phyloP scores from a whole-genome alignment of 768 basidiomycete genomes.

The Suillus tomentosus region DNA sequence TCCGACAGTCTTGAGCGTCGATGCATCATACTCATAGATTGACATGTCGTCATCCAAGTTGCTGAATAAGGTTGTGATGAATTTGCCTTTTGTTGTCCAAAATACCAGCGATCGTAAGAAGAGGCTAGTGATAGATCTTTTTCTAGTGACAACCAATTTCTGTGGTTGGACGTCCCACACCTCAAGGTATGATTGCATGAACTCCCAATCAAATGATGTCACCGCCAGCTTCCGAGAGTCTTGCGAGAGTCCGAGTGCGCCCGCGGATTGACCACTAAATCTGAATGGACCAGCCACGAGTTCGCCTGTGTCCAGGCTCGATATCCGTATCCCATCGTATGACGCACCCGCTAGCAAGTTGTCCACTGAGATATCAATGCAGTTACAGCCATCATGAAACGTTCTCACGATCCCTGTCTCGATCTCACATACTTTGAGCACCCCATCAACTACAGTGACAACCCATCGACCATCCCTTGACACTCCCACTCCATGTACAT shows the following conservation, averaged over 20 bases:
- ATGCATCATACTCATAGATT: neutral
- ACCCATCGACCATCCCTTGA: slow-evolving; percentile 1
- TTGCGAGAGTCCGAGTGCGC: neutral
- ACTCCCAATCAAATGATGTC: neutral
- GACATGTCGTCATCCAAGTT: neutral
- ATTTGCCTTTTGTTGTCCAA: neutral
- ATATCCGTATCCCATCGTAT: fast-evolving
- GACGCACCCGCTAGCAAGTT: neutral
- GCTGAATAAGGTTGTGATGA: neutral
- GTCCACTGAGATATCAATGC: neutral
- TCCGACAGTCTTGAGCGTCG: neutral
- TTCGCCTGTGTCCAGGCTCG: neutral
- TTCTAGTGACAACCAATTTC: neutral
- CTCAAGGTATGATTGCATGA: neutral
- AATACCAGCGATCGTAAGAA: neutral
- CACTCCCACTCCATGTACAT: fast-evolving
- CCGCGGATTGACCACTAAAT: fast-evolving
- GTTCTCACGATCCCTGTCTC: neutral
- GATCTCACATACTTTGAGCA: neutral
- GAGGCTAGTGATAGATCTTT: too few relatives aligned
- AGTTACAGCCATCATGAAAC: neutral
- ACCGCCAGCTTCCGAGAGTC: neutral
- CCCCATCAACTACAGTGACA: neutral
- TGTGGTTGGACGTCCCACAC: neutral
- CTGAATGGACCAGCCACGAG: neutral